A percentile compares a stretch with the other conserved stretches of the same genome.
These are phyloP conservation scores for Prunus fruticosa DNA, from an alignment of 306 rosid genomes.

Conservation along the genomic window DNA sequence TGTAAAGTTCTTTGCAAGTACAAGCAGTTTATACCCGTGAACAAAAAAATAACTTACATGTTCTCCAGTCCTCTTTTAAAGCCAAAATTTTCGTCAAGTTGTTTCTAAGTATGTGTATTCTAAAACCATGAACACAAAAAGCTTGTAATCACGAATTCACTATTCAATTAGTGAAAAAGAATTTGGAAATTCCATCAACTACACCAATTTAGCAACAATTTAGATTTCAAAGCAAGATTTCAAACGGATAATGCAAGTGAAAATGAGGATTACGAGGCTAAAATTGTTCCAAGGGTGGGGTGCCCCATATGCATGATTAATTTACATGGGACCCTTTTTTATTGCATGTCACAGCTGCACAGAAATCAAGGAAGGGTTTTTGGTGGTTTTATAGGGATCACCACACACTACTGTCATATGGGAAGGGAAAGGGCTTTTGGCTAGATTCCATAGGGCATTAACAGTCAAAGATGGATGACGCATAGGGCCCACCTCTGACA, in stretches of 20 bases:
- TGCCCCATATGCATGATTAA: not conserved
- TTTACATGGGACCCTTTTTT: not conserved
- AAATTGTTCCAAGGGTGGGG: not conserved
- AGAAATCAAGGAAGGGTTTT: not conserved
- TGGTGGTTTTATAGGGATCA: not conserved
- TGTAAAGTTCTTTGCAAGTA: too few species aligned
- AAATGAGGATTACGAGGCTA: not conserved
- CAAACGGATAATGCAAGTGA: not conserved
- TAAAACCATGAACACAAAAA: too few species aligned
- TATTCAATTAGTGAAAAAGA: too few species aligned
- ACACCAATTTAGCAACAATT: not conserved
- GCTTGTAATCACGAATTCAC: too few species aligned
- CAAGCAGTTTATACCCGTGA: too few species aligned
- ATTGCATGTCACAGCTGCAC: not conserved
- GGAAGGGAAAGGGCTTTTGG: not conserved
- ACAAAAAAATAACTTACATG: too few species aligned
- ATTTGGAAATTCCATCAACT: not conserved
- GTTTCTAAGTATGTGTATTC: too few species aligned
- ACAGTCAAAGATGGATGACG: slow-evolving; percentile 43
- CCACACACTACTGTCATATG: not conserved
- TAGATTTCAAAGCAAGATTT: not conserved
- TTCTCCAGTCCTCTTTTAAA: too few species aligned
- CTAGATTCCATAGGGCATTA: slow-evolving; percentile 28
- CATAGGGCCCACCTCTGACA: slow-evolving; percentile 40
- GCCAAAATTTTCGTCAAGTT: too few species aligned